phyloP scores from a whole-genome alignment of 139 green algal species.

The Nannochloris sp. region DNA sequence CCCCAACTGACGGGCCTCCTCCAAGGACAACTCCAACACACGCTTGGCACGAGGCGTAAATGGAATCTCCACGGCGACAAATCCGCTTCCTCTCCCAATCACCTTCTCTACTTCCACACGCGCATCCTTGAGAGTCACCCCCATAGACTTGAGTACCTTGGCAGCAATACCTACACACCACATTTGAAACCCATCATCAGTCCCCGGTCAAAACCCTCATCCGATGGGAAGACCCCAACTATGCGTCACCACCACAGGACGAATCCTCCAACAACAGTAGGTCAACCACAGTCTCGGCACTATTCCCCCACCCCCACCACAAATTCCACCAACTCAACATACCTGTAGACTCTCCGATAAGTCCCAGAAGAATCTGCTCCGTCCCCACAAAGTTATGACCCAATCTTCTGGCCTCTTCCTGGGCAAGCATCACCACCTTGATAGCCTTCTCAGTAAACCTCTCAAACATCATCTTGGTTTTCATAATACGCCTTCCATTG shows the following conservation, averaged over 20 bases:
- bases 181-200: neutral
- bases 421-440: constrained; percentile 97
- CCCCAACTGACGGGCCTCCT: constrained; percentile 95
- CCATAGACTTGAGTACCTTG: constrained; percentile 99
- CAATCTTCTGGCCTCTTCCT: constrained; percentile 90
- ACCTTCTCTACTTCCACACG: constrained; percentile 98
- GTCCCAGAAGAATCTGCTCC: constrained; percentile 96
- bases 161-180: constrained; percentile 79
- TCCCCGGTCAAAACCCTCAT: neutral
- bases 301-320: neutral
- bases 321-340: neutral
- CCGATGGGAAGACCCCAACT: neutral
- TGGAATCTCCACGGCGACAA: constrained; percentile 98
- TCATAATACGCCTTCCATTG: neutral
- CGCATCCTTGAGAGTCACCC: constrained; percentile 97
- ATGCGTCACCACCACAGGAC: neutral
- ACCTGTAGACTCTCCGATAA: constrained; percentile 95
- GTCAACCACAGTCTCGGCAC: too few species aligned
- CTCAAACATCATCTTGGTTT: constrained; percentile 82
- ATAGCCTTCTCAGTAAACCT: constrained; percentile 93
- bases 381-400: constrained; percentile 99
- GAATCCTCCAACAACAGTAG: too few species aligned
- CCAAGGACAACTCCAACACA: constrained; percentile 95
- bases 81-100: constrained; percentile 93
- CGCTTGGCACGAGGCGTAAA: constrained; percentile 98